Evolutionary conservation across 2,329 filamentous ascomycete species (phyloP).

Genomic region (Fusarium sterilihyphosum): DNA sequence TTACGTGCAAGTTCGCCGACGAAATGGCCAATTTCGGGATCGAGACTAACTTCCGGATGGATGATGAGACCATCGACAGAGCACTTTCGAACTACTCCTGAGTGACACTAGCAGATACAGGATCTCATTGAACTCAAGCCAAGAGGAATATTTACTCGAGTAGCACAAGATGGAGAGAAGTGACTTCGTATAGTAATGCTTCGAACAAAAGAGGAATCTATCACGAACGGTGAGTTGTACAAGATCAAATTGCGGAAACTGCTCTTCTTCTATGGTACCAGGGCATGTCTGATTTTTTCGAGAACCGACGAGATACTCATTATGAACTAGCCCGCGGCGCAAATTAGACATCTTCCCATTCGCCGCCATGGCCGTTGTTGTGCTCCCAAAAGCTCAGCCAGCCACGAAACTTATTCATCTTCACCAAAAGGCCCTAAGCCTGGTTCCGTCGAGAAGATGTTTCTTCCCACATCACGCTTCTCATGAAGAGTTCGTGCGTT

Average conservation of each 20-base stretch:
- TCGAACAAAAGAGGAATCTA: rapidly evolving
- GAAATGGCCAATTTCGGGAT: not conserved
- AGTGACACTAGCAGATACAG: rapidly evolving
- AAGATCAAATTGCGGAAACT: not conserved
- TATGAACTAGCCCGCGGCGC: not conserved
- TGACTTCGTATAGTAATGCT: too few relatives aligned
- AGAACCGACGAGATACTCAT: rapidly evolving
- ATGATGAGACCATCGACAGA: too few relatives aligned
- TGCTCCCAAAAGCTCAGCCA: not conserved
- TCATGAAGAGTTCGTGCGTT: not conserved
- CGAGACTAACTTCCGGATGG: not conserved
- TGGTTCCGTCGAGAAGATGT: rapidly evolving
- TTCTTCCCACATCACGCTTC: not conserved
- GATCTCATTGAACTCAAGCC: rapidly evolving
- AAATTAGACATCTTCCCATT: not conserved
- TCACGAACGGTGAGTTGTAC: not conserved
- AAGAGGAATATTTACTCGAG: too few relatives aligned
- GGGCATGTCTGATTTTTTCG: not conserved
- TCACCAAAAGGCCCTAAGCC: not conserved
- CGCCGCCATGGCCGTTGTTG: rapidly evolving
- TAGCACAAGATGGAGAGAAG: too few relatives aligned
- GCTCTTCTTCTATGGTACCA: too few relatives aligned
- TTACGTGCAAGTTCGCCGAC: rapidly evolving
- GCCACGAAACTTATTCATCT: not conserved
- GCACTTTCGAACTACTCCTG: rapidly evolving